Conservation (phyloP, 1,284 basidiomycete species). For the Ceratobasidium sp. region DNA sequence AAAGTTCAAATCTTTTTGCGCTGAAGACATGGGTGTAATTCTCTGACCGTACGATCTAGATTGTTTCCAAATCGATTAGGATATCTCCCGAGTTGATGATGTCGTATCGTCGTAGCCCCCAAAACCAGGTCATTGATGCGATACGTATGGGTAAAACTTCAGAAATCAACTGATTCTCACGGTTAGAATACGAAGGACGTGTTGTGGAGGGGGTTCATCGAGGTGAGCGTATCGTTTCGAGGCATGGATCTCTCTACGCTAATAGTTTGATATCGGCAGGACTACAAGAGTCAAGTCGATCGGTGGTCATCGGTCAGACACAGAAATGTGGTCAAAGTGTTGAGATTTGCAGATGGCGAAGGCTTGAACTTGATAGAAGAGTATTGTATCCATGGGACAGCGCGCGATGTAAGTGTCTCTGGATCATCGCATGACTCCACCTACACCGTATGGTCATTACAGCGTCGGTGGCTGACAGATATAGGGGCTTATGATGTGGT, state of each 20-base stretch:
- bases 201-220: neutral
- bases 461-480: neutral
- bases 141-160: too few relatives aligned
- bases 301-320: neutral
- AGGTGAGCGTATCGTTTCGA: neutral
- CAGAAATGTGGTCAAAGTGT: neutral
- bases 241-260: neutral
- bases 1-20: neutral
- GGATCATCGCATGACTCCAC: neutral
- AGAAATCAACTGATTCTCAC: too few relatives aligned
- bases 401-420: neutral
- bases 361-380: constrained; percentile 9
- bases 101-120: neutral
- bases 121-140: neutral
- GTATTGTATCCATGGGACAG: constrained; percentile 8
- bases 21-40: neutral
- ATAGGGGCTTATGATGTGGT: neutral
- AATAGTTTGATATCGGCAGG: neutral
- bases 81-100: neutral
- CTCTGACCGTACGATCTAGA: neutral
- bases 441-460: neutral
- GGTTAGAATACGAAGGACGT: neutral
- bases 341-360: neutral
- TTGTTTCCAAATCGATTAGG: neutral
- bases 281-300: neutral